A percentile compares a stretch with the other conserved stretches of the same genome.
Conservation (phyloP, 1,284 basidiomycete species). For the Polyporus tsugae region DNA sequence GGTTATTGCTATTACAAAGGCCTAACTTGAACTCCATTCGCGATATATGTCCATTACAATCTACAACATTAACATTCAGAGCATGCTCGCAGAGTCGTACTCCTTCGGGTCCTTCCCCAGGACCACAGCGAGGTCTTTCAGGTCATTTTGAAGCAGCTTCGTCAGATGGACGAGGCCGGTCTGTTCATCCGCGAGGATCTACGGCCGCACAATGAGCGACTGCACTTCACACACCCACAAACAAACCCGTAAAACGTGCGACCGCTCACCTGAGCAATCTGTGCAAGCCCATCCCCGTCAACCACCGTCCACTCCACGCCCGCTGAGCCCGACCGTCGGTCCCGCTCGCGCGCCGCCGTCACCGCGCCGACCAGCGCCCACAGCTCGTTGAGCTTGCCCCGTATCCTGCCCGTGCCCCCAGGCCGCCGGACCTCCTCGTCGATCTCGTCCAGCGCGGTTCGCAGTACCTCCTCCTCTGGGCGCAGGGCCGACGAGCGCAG, state of each 20-base stretch:
- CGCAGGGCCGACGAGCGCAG: conserved; percentile 81
- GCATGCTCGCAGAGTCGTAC: conserved; percentile 46
- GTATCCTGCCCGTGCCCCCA: conserved; percentile 68
- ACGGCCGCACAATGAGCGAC: conserved; percentile 17
- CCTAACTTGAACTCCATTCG: neutral
- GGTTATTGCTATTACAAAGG: conserved; percentile 5
- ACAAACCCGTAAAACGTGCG: neutral
- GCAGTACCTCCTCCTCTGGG: conserved; percentile 83
- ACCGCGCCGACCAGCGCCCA: conserved; percentile 89
- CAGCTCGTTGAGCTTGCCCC: conserved; percentile 81
- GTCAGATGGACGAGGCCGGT: conserved; percentile 82
- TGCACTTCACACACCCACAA: neutral
- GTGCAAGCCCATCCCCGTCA: conserved; percentile 82
- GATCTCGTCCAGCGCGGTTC: conserved; percentile 75
- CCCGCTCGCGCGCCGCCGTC: conserved; percentile 66
- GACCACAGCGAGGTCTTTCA: conserved; percentile 79
- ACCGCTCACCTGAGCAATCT: conserved; percentile 71
- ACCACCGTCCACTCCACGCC: conserved; percentile 81
- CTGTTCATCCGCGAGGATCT: conserved; percentile 86
- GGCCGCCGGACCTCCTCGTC: conserved; percentile 74
- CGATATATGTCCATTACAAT: neutral
- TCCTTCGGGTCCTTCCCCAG: conserved; percentile 56
- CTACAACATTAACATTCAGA: conserved; percentile 17
- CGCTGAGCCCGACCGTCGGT: conserved; percentile 48
- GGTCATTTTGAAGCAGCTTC: conserved; percentile 71